Conservation (phyloP, 345 rosid species). For the Eucalyptus albens region DNA sequence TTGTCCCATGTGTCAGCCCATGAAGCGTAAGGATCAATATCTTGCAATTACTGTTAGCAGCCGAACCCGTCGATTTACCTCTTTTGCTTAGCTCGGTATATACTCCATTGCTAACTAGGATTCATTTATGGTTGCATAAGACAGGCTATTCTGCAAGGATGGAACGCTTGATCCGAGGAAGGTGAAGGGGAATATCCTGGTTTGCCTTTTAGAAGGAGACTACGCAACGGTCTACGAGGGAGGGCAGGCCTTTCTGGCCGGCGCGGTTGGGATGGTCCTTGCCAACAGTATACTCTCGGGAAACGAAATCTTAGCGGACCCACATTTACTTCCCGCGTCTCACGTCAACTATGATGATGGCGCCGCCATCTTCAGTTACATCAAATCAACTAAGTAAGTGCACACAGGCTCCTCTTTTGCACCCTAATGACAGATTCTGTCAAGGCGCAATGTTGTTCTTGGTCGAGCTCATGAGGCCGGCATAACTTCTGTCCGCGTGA, state of each 20-base stretch:
- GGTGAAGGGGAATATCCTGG: slow-evolving; percentile 61
- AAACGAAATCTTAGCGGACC: slow-evolving; percentile 39
- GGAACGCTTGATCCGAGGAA: slow-evolving; percentile 53
- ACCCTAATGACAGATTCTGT: neutral
- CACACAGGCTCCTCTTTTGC: neutral
- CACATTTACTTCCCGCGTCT: slow-evolving; percentile 69
- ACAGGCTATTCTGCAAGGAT: slow-evolving; percentile 40
- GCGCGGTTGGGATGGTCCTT: slow-evolving; percentile 80
- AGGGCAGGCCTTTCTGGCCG: slow-evolving; percentile 38
- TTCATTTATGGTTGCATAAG: neutral
- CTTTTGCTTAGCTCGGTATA: neutral
- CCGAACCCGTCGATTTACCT: too few species aligned
- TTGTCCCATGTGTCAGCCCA: slow-evolving; percentile 26
- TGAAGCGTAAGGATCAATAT: slow-evolving; percentile 44
- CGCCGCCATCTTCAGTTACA: slow-evolving; percentile 25
- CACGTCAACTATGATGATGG: slow-evolving; percentile 45
- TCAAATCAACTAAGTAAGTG: slow-evolving; percentile 39
- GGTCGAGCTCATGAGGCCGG: neutral
- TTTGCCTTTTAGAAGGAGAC: slow-evolving; percentile 7
- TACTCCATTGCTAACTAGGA: neutral
- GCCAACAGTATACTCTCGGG: slow-evolving; percentile 28
- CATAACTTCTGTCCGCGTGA: neutral
- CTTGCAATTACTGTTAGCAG: too few species aligned
- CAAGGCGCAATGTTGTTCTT: neutral
- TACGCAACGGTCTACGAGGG: slow-evolving; percentile 10